phyloP scores from a whole-genome alignment of 2,329 filamentous ascomycete genomes.

The Paracoccidioides brasiliensis region DNA sequence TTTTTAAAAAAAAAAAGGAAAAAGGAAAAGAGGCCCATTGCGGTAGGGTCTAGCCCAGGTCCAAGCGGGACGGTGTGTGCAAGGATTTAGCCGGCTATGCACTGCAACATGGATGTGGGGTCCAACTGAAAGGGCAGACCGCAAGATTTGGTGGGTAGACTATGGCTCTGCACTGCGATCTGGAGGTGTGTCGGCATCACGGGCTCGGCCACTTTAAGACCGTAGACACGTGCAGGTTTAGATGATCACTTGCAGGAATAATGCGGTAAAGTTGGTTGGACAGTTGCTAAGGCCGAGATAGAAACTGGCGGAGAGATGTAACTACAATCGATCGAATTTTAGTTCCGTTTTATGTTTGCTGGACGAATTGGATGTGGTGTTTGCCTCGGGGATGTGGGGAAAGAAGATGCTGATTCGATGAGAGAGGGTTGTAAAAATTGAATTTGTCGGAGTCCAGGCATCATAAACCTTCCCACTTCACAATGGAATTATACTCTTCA shows the following conservation, averaged over 20 bases:
- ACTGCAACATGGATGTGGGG: not conserved
- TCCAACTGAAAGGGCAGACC: not conserved
- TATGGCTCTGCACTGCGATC: not conserved
- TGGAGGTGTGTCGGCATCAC: not conserved
- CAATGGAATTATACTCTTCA: not conserved
- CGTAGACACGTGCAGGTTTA: not conserved
- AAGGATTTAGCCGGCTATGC: not conserved
- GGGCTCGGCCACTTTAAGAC: not conserved
- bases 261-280: not conserved
- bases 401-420: not conserved
- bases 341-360: not conserved
- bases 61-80: not conserved
- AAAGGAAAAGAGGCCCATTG: not conserved
- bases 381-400: not conserved
- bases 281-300: not conserved
- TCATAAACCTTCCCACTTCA: not conserved
- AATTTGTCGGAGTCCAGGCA: not conserved
- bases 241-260: not conserved
- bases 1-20: not conserved
- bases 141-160: not conserved
- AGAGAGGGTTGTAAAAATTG: not conserved
- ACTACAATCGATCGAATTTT: not conserved
- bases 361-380: not conserved
- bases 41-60: not conserved
- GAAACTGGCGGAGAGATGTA: not conserved